A percentile compares a stretch with the other conserved stretches of the same genome.
phyloP scores from a whole-genome alignment of 1,139 yeast genomes.

The Wickerhamomyces sp. region DNA sequence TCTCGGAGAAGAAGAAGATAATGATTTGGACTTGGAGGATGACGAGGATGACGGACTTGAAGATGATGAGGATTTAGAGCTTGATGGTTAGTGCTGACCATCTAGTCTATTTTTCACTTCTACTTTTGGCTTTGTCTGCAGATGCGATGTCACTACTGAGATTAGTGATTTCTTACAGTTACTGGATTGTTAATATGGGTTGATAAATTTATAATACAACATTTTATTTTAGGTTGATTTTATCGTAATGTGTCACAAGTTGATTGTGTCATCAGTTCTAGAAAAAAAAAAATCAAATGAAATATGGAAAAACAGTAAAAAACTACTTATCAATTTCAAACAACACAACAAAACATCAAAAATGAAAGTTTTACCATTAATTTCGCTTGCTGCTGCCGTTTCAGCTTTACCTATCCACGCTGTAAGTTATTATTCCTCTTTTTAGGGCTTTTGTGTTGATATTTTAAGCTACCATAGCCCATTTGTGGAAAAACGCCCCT shows the following conservation, averaged over 20 bases:
- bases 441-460: background rate
- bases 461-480: background rate
- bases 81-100: background rate
- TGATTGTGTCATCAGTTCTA: too few relatives aligned
- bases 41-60: conserved; percentile 9
- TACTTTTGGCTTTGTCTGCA: too few relatives aligned
- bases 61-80: conserved; percentile 8
- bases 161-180: too few relatives aligned
- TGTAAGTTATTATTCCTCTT: conserved; percentile 10
- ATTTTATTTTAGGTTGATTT: too few relatives aligned
- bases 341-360: background rate
- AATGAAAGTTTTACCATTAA: conserved; percentile 18
- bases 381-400: conserved; percentile 16
- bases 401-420: conserved; percentile 21
- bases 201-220: too few relatives aligned
- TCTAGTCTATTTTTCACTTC: too few relatives aligned
- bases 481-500: background rate
- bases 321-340: background rate
- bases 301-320: too few relatives aligned
- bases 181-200: too few relatives aligned
- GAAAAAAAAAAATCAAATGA: too few relatives aligned
- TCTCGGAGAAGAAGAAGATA: conserved; percentile 9
- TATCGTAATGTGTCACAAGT: too few relatives aligned
- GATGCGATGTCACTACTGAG: too few relatives aligned
- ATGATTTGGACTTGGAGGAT: conserved; percentile 9